Base-by-base conservation (phyloP, 495 filamentous ascomycete species). In the Penicillium salamii region DNA sequence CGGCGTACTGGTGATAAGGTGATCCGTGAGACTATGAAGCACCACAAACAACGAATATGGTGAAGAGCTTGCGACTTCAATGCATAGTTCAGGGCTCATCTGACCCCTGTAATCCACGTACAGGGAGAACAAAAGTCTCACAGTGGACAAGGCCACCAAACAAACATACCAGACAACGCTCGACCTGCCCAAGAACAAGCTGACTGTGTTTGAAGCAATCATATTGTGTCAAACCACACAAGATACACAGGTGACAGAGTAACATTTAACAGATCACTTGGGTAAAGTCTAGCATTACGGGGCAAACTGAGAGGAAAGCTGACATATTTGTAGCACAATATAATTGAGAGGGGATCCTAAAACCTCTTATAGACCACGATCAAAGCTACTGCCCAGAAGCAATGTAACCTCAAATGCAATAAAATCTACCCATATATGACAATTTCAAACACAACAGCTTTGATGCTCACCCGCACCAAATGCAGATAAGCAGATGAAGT, bases 401-500 rank as follows among this genome's bases (percentile, higher is more conserved):
- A 20, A 26, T 38, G 34, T 20, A 39, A 39, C 26, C 7, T 17
- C 28, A 12, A 3, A 7, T 31, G 46, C 28, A 40, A 48, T 24
- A 17, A 12, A 7, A 32, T 4, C 29, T n/a, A 24, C 35, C 14
- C 28, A 24, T 7, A 40, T 24, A 21, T 19, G 15, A n/a, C 19
- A 24, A 24, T 40, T 48, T 2, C 15, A 39, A 48, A 48, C n/a
- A 32, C 11, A 3, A 23, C 45, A 35, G 36, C 36, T 12, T 21
- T 37, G 7, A 29, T 14, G 15, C 35, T 17, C 18, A 38, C 13
- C 34, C 24, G 35, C 20, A 42, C 39, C 13, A 32, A 32, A 48
- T 40, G 46, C 26, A 48, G n/a, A 17, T 40, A 40, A 48, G 46
- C 36, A 39, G 11, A 8, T 13, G 35, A 17, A 23, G n/a, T 15